Conservation (phyloP, 257 asterid genomes). For the Nicotiana knightiana region DNA sequence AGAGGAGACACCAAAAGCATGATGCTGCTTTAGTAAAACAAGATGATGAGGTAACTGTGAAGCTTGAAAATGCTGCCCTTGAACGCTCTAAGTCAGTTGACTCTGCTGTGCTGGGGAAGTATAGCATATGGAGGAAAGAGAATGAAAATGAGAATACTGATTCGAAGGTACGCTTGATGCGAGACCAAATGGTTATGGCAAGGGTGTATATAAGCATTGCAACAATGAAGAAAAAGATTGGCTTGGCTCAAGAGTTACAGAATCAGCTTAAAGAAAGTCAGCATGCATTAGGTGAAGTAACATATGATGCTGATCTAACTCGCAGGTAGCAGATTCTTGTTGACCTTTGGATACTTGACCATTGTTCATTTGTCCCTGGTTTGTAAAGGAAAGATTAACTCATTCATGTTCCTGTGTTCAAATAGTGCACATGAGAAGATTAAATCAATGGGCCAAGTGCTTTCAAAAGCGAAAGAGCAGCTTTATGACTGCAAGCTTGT, state of each 20-base stretch:
- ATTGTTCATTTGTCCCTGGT: background rate
- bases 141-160: conserved; percentile 84
- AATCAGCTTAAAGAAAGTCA: conserved; percentile 86
- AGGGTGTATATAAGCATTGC: conserved; percentile 88
- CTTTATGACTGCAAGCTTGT: conserved; percentile 88
- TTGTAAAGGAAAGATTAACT: background rate
- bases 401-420: conserved; percentile 6
- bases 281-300: conserved; percentile 81
- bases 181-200: conserved; percentile 95
- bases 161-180: conserved; percentile 83
- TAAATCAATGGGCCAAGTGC: conserved; percentile 85
- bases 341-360: background rate
- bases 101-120: conserved; percentile 90
- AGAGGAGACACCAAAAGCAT: conserved; percentile 65
- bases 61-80: conserved; percentile 93
- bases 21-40: conserved; percentile 74
- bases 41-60: conserved; percentile 76
- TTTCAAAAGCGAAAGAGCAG: conserved; percentile 83
- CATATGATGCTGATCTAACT: conserved; percentile 70
- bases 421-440: conserved; percentile 75
- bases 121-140: conserved; percentile 97
- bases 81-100: conserved; percentile 91
- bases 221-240: conserved; percentile 58
- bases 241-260: conserved; percentile 70
- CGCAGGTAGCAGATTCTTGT: conserved; percentile 42